Base-by-base conservation (phyloP, 164 flowering plant genomes). In the Sextonia rubra region DNA sequence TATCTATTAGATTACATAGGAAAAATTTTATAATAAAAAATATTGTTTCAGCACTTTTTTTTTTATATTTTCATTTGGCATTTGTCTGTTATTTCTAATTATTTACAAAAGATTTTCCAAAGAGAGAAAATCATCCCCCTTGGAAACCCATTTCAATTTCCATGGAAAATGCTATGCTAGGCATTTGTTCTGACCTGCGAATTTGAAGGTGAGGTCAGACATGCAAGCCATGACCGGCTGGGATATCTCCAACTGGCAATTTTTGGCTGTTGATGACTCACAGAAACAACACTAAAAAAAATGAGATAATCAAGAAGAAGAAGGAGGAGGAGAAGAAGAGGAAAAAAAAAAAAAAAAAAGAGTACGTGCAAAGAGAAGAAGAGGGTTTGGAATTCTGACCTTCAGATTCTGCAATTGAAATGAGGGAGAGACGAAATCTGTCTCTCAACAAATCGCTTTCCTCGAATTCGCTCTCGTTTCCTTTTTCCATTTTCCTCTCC, bases 171-270 rank as follows among this genome's bases (percentile, higher is more conserved):
- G n/a, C 18, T 52, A 15, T 52, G 12, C 58, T 37, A 37, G 44
- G 44, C 0, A 5, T 37, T 37, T 37, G 44, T 1, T 7, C 44
- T 5, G 77, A 93, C 97, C 89, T 23, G 94, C 67, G 72, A 76
- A 90, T 73, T 91, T 87, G 88, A 91, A 92, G 52, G 94, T 94
- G 47, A 92, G 80, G 77, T 91, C 93, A 3, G 95, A 71, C 73
- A 94, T 77, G 76, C 94, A 94, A 6, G 89, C 81, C 68, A 89
- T 75, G 4, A 91, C 80, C 2, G 91, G 83, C 76, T 79, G 81
- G 23, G 98, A 89, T 30, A 92, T 78, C 73, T 87, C 91, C 97
- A 94, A 82, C 23, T 74, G 81, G 68, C 69, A 80, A 65, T 60
- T 86, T 75, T 83, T 87, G 25, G 94, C 98, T 89, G 90, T 69